Evolutionary conservation across 176 grass and related monocot genomes (phyloP), one percentile per base, ranked within the genome.

Genomic region (Pontederia paniculata): DNA sequence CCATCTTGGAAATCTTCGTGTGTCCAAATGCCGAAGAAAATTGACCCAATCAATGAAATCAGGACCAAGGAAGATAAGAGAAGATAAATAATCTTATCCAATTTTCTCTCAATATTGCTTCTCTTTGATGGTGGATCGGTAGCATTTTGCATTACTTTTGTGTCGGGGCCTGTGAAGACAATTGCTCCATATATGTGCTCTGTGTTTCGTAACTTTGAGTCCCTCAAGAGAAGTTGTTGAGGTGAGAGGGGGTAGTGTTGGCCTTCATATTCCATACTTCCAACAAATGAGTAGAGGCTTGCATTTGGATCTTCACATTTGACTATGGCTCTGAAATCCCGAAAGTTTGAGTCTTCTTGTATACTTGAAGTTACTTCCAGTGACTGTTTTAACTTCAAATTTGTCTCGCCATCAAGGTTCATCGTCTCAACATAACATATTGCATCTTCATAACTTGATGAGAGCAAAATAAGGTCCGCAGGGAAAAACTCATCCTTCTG

Each of bases 351-450:
- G 7, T 84, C 79, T n/a, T 81, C 75, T 17, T 71, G 70, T 1
- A 83, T 18, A 31, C 1, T 10, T 16, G 83, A 83, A 9, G 88
- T 88, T 5, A 41, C 41, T 3, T 88, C 58, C 0, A 88, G 62
- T 9, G 88, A 60, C 44, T 94, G 88, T 69, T 88, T 94, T 8
- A 85, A 73, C 72, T 94, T 94, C 57, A 94, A 81, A 60, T 94
- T 94, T 44, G 88, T 94, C 69, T 94, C 88, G 0, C 88, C 88
- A 37, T 94, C 88, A 14, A 94, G 79, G 66, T 94, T 94, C 88
- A 88, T 94, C 0, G 88, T 94, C 79, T 94, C 88, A 0, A 94
- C 88, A 31, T 94, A 94, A 76, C 88, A 94, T 44, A 88, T 62
- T 41, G 75, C 77, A 42, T 94, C 88, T 2, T 83, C 83, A 57